A percentile compares a stretch with the other conserved stretches of the same genome.
phyloP scores from a whole-genome alignment of 495 filamentous ascomycete species.

The Xylaria venustula region DNA sequence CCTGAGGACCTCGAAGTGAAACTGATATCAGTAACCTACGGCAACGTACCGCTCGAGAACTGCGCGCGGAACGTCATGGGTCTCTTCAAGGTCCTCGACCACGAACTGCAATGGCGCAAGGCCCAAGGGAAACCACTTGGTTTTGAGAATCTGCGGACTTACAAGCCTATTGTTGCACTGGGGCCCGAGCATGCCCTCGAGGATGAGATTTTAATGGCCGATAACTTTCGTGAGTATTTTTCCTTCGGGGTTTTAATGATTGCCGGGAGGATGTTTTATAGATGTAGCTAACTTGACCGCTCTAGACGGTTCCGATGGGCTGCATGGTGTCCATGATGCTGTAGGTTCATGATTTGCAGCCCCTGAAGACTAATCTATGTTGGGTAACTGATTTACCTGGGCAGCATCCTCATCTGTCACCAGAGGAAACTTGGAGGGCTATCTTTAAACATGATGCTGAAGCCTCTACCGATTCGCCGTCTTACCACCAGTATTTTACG shows the following conservation, averaged over 20 bases:
- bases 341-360: conserved; percentile 49
- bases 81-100: conserved; percentile 89
- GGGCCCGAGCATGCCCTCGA: conserved; percentile 83
- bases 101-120: conserved; percentile 82
- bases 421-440: conserved; percentile 78
- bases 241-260: not conserved
- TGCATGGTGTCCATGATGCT: conserved; percentile 82
- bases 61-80: conserved; percentile 88
- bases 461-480: conserved; percentile 37
- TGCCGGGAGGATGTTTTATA: too few relatives aligned
- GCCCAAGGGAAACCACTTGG: conserved; percentile 61
- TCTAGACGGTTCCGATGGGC: conserved; percentile 82
- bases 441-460: conserved; percentile 63
- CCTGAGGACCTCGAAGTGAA: conserved; percentile 82
- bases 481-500: conserved; percentile 60
- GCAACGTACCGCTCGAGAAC: conserved; percentile 84
- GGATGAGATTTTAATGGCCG: conserved; percentile 77
- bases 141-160: conserved; percentile 64
- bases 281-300: not conserved
- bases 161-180: conserved; percentile 79
- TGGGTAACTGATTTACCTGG: not conserved
- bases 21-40: conserved; percentile 89
- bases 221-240: conserved; percentile 78
- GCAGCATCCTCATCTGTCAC: conserved; percentile 87
- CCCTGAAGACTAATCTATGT: not conserved